Evolutionary conservation across 495 filamentous ascomycete species (phyloP).

Genomic region (Hypoxylon fuscum): DNA sequence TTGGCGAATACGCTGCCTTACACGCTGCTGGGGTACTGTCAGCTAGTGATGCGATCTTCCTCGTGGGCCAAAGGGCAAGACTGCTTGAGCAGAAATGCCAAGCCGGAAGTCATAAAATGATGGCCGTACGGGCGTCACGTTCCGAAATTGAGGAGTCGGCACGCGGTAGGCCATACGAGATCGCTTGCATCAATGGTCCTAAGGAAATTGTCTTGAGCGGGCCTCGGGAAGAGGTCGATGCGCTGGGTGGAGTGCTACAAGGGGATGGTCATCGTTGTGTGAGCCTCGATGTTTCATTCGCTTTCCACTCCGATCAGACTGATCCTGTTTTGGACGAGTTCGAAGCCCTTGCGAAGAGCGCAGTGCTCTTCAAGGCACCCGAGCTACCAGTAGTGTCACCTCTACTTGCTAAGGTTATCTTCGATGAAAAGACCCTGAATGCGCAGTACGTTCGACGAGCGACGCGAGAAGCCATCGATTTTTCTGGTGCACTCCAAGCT

Average conservation of each 20-base stretch:
- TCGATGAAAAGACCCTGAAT: not conserved
- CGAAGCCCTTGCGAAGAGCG: constrained; percentile 49
- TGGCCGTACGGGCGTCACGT: constrained; percentile 69
- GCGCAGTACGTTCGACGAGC: not conserved
- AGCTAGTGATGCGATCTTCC: constrained; percentile 69
- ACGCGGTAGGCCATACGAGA: constrained; percentile 51
- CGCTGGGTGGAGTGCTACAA: constrained; percentile 57
- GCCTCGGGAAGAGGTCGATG: constrained; percentile 51
- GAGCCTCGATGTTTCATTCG: constrained; percentile 69
- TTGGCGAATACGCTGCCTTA: constrained; percentile 78
- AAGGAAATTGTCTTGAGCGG: constrained; percentile 61
- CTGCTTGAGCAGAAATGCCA: constrained; percentile 66
- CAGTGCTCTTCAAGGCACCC: constrained; percentile 60
- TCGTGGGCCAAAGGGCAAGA: constrained; percentile 72
- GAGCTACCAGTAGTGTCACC: constrained; percentile 68
- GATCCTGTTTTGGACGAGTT: constrained; percentile 69
- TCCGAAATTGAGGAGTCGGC: constrained; percentile 51
- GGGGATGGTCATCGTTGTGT: constrained; percentile 58
- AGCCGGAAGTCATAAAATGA: constrained; percentile 65
- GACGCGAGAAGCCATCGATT: constrained; percentile 22
- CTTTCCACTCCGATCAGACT: constrained; percentile 75
- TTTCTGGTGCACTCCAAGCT: constrained; percentile 60
- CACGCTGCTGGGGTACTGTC: constrained; percentile 73
- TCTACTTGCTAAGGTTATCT: constrained; percentile 51
- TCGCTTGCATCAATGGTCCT: constrained; percentile 61